Base-by-base conservation (phyloP, 768 basidiomycete species). In the Antrodiella citrinella region DNA sequence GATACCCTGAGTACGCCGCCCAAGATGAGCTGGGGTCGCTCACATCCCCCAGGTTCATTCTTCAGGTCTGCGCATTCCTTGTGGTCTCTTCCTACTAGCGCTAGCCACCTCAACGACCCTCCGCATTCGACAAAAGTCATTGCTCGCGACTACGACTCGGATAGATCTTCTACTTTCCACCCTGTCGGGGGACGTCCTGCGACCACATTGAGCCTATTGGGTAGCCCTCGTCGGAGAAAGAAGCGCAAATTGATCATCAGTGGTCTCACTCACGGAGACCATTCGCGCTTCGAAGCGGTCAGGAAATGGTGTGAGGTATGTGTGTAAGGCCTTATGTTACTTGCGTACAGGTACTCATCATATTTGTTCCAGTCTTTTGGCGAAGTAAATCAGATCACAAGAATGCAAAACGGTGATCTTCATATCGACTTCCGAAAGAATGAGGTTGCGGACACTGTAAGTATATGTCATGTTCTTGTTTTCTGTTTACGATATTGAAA, bases 391-490 rank as follows among this genome's bases (percentile, higher is more conserved):
- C 80, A 81, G 54, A 86, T 90, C 60, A 76, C 72, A 30, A 72
- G 86, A 46, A 78, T 84, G 73, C 81, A 82, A 45, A 88, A 86
- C 54, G 84, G 83, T 41, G 86, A 90, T 64, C 66, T 89, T n/a
- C 81, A 86, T 58, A 73, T 90, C 45, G 79, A 83, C 58, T 90
- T 88, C 59, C 75, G 78, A 44, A 79, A 77, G 48, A 73, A 82
- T 45, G 86, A 89, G 51, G 86, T 90, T 9, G 87, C 87, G 19
- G 87, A 89, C 54, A 89, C 84, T 4, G 87, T 88, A 61, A 22
- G 82, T 71, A 10, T 23, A 23, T 35, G 9, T 9, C 15, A 12
- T 22, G 23, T 1, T 25, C 22, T 22, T 2, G 13, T 25, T 19
- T 30, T 44, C 7, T 3, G n/a, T 4, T 25, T 44, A 21, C 7